Percentiles rank a stretch among this genome's conserved stretches.
Evolutionary conservation across 306 rosid species (phyloP).

Genomic region (Sicyos baderoa): DNA sequence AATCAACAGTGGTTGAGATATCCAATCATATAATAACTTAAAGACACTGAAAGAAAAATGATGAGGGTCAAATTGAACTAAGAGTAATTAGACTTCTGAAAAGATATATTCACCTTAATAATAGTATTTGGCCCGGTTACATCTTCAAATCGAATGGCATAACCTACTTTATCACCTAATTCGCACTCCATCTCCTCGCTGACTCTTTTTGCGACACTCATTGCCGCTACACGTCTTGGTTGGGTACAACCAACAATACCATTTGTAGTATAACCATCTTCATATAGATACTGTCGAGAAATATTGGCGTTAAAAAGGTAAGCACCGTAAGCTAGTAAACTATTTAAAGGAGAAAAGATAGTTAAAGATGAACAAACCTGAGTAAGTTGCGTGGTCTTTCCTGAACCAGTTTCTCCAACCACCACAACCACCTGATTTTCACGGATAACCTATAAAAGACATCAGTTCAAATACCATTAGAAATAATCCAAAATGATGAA

Average conservation of each 20-base stretch:
- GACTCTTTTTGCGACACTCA: slow-evolving; percentile 99
- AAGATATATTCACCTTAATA: slow-evolving; percentile 53
- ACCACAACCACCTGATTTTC: slow-evolving; percentile 92
- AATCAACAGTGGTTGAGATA: background rate
- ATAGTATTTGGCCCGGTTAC: slow-evolving; percentile 83
- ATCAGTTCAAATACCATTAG: background rate
- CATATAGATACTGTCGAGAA: slow-evolving; percentile 71
- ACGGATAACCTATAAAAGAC: slow-evolving; percentile 58
- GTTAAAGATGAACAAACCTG: slow-evolving; percentile 47
- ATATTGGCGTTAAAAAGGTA: slow-evolving; percentile 11
- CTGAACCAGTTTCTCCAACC: slow-evolving; percentile 99
- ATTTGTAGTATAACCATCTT: slow-evolving; percentile 73
- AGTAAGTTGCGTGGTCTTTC: slow-evolving; percentile 93
- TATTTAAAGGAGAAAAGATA: slow-evolving; percentile 7
- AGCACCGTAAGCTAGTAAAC: background rate
- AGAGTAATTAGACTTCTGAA: background rate
- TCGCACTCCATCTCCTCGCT: slow-evolving; percentile 98
- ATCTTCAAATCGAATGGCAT: slow-evolving; percentile 97
- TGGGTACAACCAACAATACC: slow-evolving; percentile 95
- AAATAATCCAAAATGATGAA: slow-evolving; percentile 17
- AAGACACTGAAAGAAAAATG: background rate
- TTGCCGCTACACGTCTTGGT: slow-evolving; percentile 99
- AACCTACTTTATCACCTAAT: slow-evolving; percentile 85
- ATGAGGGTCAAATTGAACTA: background rate
- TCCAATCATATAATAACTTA: background rate